A percentile compares a stretch with the other conserved stretches of the same genome.
These are phyloP conservation scores for Sporothrix pseudoabietina DNA, from an alignment of 2,329 filamentous ascomycete species.

Conservation along the genomic window DNA sequence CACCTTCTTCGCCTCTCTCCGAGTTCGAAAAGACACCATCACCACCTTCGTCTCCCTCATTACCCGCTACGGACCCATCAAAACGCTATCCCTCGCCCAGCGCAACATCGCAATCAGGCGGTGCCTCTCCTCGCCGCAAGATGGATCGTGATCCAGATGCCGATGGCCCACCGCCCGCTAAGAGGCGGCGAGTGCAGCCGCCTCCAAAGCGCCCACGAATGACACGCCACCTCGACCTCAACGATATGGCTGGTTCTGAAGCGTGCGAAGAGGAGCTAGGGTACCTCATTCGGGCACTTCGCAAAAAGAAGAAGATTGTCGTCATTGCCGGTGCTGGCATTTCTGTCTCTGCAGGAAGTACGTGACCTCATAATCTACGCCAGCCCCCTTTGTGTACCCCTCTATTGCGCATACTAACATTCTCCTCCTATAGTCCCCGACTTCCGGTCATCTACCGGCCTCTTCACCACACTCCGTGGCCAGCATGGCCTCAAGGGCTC, in stretches of 20 bases:
- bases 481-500: conserved; percentile 91
- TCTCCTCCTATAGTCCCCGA: conserved; percentile 69
- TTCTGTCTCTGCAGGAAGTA: conserved; percentile 91
- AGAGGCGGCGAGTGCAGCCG: conserved; percentile 68
- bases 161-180: conserved; percentile 69
- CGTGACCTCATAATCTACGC: conserved; percentile 37
- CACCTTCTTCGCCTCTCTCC: conserved; percentile 45
- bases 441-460: conserved; percentile 86
- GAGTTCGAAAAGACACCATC: conserved; percentile 57
- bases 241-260: conserved; percentile 51
- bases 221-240: conserved; percentile 79
- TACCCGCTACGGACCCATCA: conserved; percentile 43
- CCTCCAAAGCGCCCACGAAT: conserved; percentile 60
- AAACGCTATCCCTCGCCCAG: conserved; percentile 58
- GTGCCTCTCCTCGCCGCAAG: conserved; percentile 55
- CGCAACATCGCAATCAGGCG: conserved; percentile 51
- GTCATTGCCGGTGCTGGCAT: conserved; percentile 96
- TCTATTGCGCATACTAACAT: conserved; percentile 23
- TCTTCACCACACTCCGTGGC: conserved; percentile 82
- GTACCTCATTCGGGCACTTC: conserved; percentile 71
- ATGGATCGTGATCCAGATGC: conserved; percentile 42
- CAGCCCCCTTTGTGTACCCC: neutral
- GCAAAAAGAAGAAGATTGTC: conserved; percentile 93
- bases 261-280: conserved; percentile 62
- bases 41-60: conserved; percentile 49